These are phyloP conservation scores for Penicillium sp. DNA, from an alignment of 2,329 filamentous ascomycete genomes.

Conservation along the genomic window DNA sequence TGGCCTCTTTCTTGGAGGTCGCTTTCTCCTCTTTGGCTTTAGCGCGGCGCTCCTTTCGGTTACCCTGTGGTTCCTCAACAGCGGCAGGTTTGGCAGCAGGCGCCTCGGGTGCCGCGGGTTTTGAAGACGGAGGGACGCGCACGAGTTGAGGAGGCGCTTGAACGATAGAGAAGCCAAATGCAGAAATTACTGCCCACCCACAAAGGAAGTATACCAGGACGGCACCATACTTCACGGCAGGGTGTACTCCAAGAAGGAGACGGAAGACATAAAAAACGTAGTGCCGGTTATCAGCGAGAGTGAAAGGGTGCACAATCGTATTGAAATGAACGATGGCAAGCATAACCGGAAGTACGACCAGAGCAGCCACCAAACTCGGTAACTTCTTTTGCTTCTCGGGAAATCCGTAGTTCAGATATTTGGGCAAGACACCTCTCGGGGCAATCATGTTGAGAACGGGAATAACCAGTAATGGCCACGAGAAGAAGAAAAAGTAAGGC, in stretches of 20 bases:
- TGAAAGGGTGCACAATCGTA: conserved; percentile 94
- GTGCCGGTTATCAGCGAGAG: conserved; percentile 92
- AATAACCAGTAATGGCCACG: conserved; percentile 72
- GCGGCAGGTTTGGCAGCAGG: conserved; percentile 20
- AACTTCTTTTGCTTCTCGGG: conserved; percentile 36
- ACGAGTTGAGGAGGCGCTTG: conserved; percentile 26
- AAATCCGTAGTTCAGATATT: conserved; percentile 39
- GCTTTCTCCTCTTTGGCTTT: conserved; percentile 29
- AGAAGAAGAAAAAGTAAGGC: conserved; percentile 89
- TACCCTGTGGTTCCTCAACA: conserved; percentile 25
- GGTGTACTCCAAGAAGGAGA: conserved; percentile 71
- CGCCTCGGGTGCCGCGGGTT: background rate
- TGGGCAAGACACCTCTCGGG: conserved; percentile 36
- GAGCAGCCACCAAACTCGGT: conserved; percentile 44
- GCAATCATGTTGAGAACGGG: conserved; percentile 51
- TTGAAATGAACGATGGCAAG: conserved; percentile 70
- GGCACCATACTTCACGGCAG: conserved; percentile 67
- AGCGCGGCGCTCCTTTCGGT: conserved; percentile 27
- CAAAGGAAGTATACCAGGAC: conserved; percentile 72
- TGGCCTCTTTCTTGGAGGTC: conserved; percentile 8
- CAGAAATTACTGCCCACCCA: conserved; percentile 69
- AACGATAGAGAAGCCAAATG: conserved; percentile 55
- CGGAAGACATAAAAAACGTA: conserved; percentile 98
- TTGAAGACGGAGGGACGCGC: conserved; percentile 14
- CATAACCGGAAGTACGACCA: conserved; percentile 47